These are phyloP conservation scores for Fusarium pseudoanthophilum DNA, from an alignment of 2,329 filamentous ascomycete species.

Conservation along the genomic window DNA sequence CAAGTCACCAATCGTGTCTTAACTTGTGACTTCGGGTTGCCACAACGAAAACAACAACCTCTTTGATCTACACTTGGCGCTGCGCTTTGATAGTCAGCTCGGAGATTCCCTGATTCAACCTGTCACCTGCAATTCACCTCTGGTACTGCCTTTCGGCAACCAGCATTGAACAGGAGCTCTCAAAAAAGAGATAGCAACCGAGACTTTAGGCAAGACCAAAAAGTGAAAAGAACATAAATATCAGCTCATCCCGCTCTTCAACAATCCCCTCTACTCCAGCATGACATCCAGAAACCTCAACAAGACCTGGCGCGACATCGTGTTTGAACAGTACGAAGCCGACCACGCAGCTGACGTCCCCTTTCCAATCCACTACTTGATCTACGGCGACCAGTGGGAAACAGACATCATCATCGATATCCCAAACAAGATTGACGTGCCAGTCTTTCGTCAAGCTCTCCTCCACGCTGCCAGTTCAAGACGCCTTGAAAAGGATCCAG, in stretches of 20 bases:
- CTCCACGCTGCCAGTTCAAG: background rate
- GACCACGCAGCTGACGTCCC: constrained; percentile 41
- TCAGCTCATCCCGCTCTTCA: background rate
- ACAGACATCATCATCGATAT: constrained; percentile 1
- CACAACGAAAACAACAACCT: accelerated
- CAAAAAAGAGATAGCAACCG: background rate
- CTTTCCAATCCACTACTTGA: constrained; percentile 39
- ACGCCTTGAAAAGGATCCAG: background rate
- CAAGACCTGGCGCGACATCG: constrained; percentile 26
- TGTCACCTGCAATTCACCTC: background rate
- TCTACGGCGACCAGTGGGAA: constrained; percentile 3
- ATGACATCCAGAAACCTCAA: constrained; percentile 35
- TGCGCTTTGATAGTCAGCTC: background rate
- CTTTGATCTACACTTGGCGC: background rate
- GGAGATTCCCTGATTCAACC: background rate
- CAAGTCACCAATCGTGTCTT: accelerated
- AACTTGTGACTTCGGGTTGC: background rate
- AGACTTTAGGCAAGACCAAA: accelerated
- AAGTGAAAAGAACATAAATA: background rate
- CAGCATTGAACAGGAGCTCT: background rate
- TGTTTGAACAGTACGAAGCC: constrained; percentile 19
- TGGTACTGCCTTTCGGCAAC: background rate
- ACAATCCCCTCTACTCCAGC: background rate
- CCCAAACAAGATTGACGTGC: background rate
- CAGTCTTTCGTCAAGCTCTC: background rate